phyloP scores from a whole-genome alignment of 441 rosid species.

The Isatis lusitanica region DNA sequence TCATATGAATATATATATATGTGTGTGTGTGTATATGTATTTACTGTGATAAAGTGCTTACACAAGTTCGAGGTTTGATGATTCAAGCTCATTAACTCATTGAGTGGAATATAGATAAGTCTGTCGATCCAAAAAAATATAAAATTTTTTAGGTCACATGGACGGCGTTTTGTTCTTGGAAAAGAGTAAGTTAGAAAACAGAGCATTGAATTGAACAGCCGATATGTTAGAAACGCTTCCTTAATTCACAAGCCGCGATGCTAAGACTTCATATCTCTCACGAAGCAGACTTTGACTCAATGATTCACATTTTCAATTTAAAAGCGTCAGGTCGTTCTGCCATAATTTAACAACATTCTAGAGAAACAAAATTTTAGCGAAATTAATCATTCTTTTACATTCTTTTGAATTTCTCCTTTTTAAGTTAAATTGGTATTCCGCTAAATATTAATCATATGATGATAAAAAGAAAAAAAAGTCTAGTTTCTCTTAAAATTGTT shows the following conservation, averaged over 20 bases:
- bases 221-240: neutral
- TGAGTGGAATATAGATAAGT: neutral
- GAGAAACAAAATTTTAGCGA: too few relatives aligned
- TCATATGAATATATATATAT: too few relatives aligned
- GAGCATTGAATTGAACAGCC: neutral
- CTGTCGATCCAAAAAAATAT: neutral
- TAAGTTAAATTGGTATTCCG: too few relatives aligned
- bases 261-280: neutral
- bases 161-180: slow-evolving; percentile 10
- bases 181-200: neutral
- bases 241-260: neutral
- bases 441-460: too few relatives aligned
- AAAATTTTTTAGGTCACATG: neutral
- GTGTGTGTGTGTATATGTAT: too few relatives aligned
- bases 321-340: neutral
- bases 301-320: neutral
- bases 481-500: too few relatives aligned
- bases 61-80: neutral
- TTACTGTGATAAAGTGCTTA: neutral
- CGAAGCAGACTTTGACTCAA: neutral
- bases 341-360: neutral
- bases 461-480: too few relatives aligned
- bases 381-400: too few relatives aligned
- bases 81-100: neutral
- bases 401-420: too few relatives aligned